Evolutionary conservation across 2,329 filamentous ascomycete species (phyloP).

Genomic region (Pyricularia sp.): DNA sequence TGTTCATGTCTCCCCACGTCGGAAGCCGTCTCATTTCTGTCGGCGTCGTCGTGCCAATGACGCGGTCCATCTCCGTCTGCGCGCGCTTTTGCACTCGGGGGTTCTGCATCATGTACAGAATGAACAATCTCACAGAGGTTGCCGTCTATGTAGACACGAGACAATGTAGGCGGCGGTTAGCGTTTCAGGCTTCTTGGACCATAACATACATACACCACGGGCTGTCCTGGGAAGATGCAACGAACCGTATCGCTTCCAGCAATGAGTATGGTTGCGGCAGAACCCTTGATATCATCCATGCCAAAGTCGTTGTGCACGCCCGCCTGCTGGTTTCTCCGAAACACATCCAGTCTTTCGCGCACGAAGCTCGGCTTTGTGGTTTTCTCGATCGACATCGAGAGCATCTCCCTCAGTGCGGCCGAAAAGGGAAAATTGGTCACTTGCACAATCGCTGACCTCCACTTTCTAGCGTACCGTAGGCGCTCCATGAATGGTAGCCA

Average conservation of each 20-base stretch:
- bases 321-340: slow-evolving; percentile 2
- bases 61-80: slow-evolving; percentile 22
- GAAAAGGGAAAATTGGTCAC: slow-evolving; percentile 17
- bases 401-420: slow-evolving; percentile 8
- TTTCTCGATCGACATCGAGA: neutral
- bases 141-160: slow-evolving; percentile 10
- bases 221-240: neutral
- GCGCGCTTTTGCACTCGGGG: slow-evolving; percentile 24
- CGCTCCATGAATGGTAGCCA: slow-evolving; percentile 7
- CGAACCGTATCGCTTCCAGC: slow-evolving; percentile 18
- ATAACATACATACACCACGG: neutral
- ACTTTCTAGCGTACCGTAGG: slow-evolving; percentile 4
- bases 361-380: slow-evolving; percentile 4
- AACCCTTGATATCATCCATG: slow-evolving; percentile 19
- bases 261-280: slow-evolving; percentile 17
- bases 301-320: slow-evolving; percentile 11
- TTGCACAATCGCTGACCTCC: slow-evolving; percentile 5
- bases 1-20: slow-evolving; percentile 11
- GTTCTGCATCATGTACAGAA: slow-evolving; percentile 31
- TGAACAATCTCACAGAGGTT: slow-evolving; percentile 22
- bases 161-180: neutral
- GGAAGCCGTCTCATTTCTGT: slow-evolving; percentile 16
- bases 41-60: slow-evolving; percentile 18
- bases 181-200: neutral
- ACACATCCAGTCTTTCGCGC: slow-evolving; percentile 4